Base-by-base conservation (phyloP, 2,329 filamentous ascomycete genomes). In the Graphium sp. region DNA sequence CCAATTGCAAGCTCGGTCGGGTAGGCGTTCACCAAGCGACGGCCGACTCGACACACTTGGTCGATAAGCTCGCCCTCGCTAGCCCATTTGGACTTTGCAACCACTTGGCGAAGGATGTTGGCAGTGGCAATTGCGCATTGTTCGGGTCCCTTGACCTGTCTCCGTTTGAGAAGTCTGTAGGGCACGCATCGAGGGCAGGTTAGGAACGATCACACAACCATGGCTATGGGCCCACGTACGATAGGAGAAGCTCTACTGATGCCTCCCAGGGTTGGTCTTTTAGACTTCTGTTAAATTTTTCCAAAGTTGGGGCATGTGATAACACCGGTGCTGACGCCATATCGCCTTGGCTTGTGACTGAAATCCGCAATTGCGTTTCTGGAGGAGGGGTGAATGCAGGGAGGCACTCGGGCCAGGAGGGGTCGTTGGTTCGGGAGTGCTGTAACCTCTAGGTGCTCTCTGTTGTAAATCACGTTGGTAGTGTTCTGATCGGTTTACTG, bases 61-160 rank as follows among this genome's bases (percentile, higher is more conserved):
- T 76, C 69, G 34, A 95, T 71, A 28, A 98, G 71, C 42, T 76
- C 73, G 28, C 73, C 68, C 26, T 84, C 75, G 48, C 87, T 78
- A 35, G 66, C 65, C 56, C 77, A 85, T 48, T 76, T 80, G 40
- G 78, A 79, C 37, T 74, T 74, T 19, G 80, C 80, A 29, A 98
- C 81, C 14, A 94, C 80, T 35, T 82, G 78, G 29, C 84, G 69
- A 24, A 98, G 72, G 17, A 95, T 73, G 42, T 91, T 79, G 14
- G 85, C 81, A 3, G 87, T 95, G 35, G 85, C 85, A 34, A 89
- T 73, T 32, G 89, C 89, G 54, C 85, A 94, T 49, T 80, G 72
- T 50, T 89, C 74, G 26, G 85, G 82, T 39, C 82, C 82, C 35
- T 70, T 72, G 44, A 98, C 92, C 48, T 95, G 87, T 41, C 85